A percentile compares a stretch with the other conserved stretches of the same genome.
Evolutionary conservation across 2,329 filamentous ascomycete genomes (phyloP).

Genomic region (Microcera coccophila): DNA sequence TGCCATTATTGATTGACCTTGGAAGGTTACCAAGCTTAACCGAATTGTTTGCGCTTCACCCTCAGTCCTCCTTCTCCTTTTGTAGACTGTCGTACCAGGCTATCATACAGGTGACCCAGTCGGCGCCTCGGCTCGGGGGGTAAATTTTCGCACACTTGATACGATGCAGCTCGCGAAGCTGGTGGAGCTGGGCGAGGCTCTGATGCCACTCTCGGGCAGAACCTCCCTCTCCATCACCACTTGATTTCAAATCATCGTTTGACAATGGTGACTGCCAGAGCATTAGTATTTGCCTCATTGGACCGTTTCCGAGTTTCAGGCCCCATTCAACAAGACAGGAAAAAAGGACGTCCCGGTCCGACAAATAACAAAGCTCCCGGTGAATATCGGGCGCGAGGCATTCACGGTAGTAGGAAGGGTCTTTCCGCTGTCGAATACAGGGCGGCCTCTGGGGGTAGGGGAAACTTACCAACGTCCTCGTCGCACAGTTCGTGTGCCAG

Average conservation of each 20-base stretch:
- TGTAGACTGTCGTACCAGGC: too few species aligned
- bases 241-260: conserved; percentile 59
- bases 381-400: conserved; percentile 17
- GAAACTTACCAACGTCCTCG: conserved; percentile 84
- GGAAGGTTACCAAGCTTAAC: conserved; percentile 12
- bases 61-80: too few species aligned
- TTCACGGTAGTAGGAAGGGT: conserved; percentile 12
- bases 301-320: background rate
- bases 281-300: conserved; percentile 24
- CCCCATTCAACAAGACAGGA: conserved; percentile 9
- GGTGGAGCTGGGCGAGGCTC: conserved; percentile 15
- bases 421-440: conserved; percentile 9
- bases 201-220: conserved; percentile 15
- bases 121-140: conserved; percentile 12
- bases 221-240: conserved; percentile 20
- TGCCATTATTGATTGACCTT: conserved; percentile 21
- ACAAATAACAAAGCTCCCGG: conserved; percentile 21
- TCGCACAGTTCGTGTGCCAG: conserved; percentile 87
- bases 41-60: too few species aligned
- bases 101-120: conserved; percentile 9
- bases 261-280: conserved; percentile 50
- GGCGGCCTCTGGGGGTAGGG: conserved; percentile 11
- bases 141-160: conserved; percentile 18
- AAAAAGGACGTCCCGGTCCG: conserved; percentile 9
- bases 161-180: conserved; percentile 20